Conservation (phyloP, 2,329 filamentous ascomycete genomes). For the Ilyonectria robusta region DNA sequence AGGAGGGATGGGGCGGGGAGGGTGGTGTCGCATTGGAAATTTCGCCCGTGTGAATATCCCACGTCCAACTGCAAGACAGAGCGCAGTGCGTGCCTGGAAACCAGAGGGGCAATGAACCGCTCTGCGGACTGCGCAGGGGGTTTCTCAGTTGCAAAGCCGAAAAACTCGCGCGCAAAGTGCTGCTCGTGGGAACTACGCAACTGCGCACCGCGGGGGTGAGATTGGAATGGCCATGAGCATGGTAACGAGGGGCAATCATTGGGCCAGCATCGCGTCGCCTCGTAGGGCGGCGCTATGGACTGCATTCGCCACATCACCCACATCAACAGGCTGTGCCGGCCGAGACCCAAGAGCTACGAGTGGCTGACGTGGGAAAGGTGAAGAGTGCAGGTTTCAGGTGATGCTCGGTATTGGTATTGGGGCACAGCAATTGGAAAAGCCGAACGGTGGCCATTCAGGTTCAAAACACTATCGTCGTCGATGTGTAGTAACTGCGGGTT, state of each 20-base stretch:
- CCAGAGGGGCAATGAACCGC: not conserved
- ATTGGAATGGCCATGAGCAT: not conserved
- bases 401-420: not conserved
- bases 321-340: not conserved
- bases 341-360: not conserved
- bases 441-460: not conserved
- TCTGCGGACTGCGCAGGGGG: not conserved
- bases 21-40: constrained; percentile 3
- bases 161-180: not conserved
- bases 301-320: not conserved
- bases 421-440: not conserved
- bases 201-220: not conserved
- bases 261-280: constrained; percentile 1
- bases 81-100: not conserved
- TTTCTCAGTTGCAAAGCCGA: not conserved
- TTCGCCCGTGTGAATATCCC: not conserved
- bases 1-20: not conserved
- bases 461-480: not conserved
- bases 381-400: not conserved
- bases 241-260: constrained; percentile 2
- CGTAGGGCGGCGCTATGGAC: not conserved
- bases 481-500: too few relatives aligned
- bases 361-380: not conserved
- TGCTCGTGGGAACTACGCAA: not conserved
- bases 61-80: not conserved